Evolutionary conservation across 495 filamentous ascomycete genomes (phyloP), one percentile per base, ranked within the genome.

Genomic region (Hypoxylon perforatum): DNA sequence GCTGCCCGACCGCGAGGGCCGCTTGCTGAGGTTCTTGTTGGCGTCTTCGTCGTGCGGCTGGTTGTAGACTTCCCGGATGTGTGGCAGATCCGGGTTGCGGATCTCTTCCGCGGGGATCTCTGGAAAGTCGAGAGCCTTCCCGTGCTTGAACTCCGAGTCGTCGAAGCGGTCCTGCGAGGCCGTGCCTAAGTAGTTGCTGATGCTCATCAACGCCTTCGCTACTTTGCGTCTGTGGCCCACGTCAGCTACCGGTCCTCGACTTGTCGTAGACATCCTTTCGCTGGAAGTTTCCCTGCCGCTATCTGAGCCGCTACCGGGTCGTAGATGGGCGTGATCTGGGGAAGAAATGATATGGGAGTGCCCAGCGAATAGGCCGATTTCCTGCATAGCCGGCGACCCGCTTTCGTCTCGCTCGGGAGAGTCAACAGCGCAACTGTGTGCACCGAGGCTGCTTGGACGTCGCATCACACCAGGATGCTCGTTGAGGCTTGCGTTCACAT

Each of bases 61-160:
- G 19, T 77, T 81, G 56, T 80, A 85, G n/a, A 58, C 63, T 44
- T 76, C 69, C 44, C 73, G 64, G n/a, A 84, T 74, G 2, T 75
- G 59, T 6, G 62, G n/a, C 3, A 85, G 72, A 12, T 69, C 50
- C 0, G 48, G 28, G 44, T 84, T 85, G 42, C 82, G 76, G 14
- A 76, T 57, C 14, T 65, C 67, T 52, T 87, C 85, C 4, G 82
- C 84, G 1, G 84, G 84, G 4, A 84, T 75, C 57, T 80, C 75
- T 3, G 85, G 84, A 52, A 82, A 87, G 33, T 77, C 76, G 5
- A 73, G 51, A n/a, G 79, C 78, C 36, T 73, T 71, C 8, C 78
- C 76, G 0, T 63, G 74, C 7, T 78, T 75, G 57, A 86, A 85
- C 1, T 78, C 80, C 1, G 76, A 78, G 25, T 82, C 75, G 63